phyloP scores from a whole-genome alignment of 106 monocot genomes.

The Triglochin maritima region DNA sequence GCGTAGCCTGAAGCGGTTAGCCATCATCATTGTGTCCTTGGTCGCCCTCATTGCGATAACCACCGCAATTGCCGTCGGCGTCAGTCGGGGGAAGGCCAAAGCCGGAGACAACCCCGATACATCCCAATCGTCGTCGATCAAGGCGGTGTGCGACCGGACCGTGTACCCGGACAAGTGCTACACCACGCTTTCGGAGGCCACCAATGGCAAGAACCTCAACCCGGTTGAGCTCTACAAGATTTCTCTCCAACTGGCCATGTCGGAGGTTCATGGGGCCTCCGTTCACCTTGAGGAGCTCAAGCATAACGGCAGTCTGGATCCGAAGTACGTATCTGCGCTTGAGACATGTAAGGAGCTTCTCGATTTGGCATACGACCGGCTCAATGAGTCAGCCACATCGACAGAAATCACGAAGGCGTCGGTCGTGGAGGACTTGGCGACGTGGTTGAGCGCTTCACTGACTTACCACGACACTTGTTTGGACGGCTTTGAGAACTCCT shows the following conservation, averaged over 20 bases:
- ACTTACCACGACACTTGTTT: constrained; percentile 13
- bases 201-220: background rate
- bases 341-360: background rate
- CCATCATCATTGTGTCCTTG: constrained; percentile 7
- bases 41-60: constrained; percentile 5
- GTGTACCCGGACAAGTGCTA: constrained; percentile 7
- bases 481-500: background rate
- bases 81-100: background rate
- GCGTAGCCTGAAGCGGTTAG: constrained; percentile 1
- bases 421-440: constrained; percentile 3
- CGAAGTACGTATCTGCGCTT: background rate
- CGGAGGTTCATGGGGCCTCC: background rate
- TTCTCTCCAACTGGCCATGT: constrained; percentile 1
- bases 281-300: background rate
- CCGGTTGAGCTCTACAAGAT: background rate
- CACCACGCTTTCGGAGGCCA: constrained; percentile 2
- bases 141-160: background rate
- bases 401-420: background rate
- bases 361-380: background rate
- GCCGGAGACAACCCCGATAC: background rate
- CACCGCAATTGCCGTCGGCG: constrained; percentile 7
- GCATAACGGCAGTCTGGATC: background rate
- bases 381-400: background rate
- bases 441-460: constrained; percentile 11
- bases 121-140: background rate